Evolutionary conservation across 176 grass and related monocot genomes (phyloP), one percentile per base, ranked within the genome.

Genomic region (Eleusine indica): DNA sequence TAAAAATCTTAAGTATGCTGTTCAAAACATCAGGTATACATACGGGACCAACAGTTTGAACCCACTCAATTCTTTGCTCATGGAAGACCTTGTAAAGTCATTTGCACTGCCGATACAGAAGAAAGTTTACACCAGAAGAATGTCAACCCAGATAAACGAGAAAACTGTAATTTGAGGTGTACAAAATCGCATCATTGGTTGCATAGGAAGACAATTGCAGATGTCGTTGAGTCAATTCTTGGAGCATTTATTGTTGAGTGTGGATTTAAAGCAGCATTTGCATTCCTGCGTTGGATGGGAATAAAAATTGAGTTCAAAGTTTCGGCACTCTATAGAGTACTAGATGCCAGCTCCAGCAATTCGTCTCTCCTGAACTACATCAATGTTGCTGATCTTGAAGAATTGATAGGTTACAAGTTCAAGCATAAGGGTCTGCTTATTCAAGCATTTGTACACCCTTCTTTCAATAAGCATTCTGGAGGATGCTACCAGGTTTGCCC

Each of bases 231-330:
- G 83, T 88, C 96, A 32, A 90, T 98, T 90, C 29, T 93, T 75
- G 96, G 96, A 69, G 87, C 78, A 77, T 98, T 95, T 91, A 86
- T 98, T 84, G 96, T 98, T 58, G 92, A 95, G 75, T 89, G 91
- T 70, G 96, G 96, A 83, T 98, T 98, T 84, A 95, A 93, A 89
- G 88, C 89, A 75, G 89, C 96, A 87, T 77, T 98, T 91, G 89
- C 91, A 60, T 98, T 93, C 75, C 87, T 98, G 12, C 74, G 51
- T 39, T 98, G 96, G 96, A 86, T 98, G 49, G 96, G 96, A 71
- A 90, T 98, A 84, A 68, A 86, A 77, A 86, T 86, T 46, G 73
- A 88, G 77, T 95, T 93, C 63, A 66, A 95, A 53, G 76, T 87
- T 81, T 84, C 88, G 32, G 74, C 90, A 88, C 57, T 94, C 67